Base-by-base conservation (phyloP, 73 alveolate species). In the Paramecium bursaria region DNA sequence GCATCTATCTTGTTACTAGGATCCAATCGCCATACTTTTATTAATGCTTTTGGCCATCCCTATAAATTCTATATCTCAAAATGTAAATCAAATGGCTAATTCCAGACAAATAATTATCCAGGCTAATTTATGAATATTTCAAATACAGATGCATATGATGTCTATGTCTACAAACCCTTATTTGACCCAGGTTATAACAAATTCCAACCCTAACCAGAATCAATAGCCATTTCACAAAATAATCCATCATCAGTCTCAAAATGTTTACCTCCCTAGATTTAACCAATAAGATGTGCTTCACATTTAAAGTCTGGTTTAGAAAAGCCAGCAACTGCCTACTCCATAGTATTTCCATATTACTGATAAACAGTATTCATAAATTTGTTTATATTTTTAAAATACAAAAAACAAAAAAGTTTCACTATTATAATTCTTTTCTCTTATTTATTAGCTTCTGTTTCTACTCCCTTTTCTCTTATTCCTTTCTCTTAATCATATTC, bases 61-160 rank as follows among this genome's bases (percentile, higher is more conserved):
- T 79, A 86, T 42, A 90, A 74, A 42, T 93, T 88, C 30, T 87
- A 73, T 14, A 94, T 90, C 10, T 88, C 17, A 46, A 91, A 94
- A 79, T 94, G 97, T 23, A 93, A 88, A 90, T 92, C 95, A 86
- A 94, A 79, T 33, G 98, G 98, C 74, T 94, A 97, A 6, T 91
- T 73, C 86, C 93, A 94, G 30, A 91, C 74, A 21, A 90, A 91
- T 50, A 92, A 57, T 73, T 92, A 91, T 50, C 76, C 67, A 44
- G 75, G 75, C 75, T 51, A 29, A 11, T 0, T 3, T 33, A 13
- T 51, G 3, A 29, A 49, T 0, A 26, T 52, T 4, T 25, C 10
- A 19, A 21, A 39, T 79, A 79, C 89, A 61, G 86, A 94, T 13
- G 95, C 95, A 75, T 94, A 94, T 13, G 96, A 88, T 9, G 97